Base-by-base conservation (phyloP, 2,329 filamentous ascomycete genomes). In the Incumbomyces delicatus region DNA sequence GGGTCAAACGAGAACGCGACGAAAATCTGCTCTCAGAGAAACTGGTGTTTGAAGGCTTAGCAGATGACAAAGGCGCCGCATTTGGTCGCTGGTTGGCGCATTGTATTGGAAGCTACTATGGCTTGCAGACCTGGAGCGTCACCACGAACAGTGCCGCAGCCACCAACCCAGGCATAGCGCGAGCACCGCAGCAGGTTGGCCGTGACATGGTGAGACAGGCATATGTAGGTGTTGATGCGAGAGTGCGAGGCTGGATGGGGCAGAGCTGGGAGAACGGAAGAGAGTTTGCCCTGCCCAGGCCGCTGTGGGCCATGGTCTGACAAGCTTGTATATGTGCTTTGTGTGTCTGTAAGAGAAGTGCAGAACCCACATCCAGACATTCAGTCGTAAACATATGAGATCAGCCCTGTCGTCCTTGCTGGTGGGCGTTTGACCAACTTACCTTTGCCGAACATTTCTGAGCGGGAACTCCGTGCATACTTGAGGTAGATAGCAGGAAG, bases 1-100 rank as follows among this genome's bases (percentile, higher is more conserved):
- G 73, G 60, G 76, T 74, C 60, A 68, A 33, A n/a, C n/a, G 31
- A 66, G 57, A 73, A 72, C 2, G 66, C 72, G 34, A 69, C 75
- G 35, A 70, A 51, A 60, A 31, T 56, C 64, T 50, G 57, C 59
- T n/a, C 53, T 27, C 54, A 69, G 72, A 42, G 77, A 80, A 80
- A 54, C 72, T 94, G 69, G 76, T 96, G 7, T 88, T 94, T 63
- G 86, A 95, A 64, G 83, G 81, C 38, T 70, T 83, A 30, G 84
- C 80, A 13, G 80, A 84, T 47, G 87, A 89, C 58, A 80, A 81
- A 50, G 77, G 80, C 6, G 85, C 85, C 41, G 78, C 83, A 3
- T 95, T 95, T 69, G 88, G 86, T 82, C 85, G 90, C 53, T 96
- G 89, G 85, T 77, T 96, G 45, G 87, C 94, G 1, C 89, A 96